Conservation (phyloP, 106 monocot species). For the Posidonia australis region DNA sequence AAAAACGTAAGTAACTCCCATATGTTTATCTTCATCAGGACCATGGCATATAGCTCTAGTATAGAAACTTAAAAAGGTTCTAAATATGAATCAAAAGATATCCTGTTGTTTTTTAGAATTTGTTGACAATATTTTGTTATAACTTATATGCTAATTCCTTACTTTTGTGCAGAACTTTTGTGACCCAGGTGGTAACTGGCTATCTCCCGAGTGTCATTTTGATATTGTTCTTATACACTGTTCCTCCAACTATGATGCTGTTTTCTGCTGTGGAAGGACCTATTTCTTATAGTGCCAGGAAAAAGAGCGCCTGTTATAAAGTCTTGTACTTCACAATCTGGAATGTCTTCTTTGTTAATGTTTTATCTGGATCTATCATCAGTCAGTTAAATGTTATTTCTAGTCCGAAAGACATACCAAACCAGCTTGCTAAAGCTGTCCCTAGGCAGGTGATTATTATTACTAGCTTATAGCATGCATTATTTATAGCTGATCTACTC, state of each 20-base stretch:
- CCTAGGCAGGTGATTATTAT: conserved; percentile 60
- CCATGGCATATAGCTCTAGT: not conserved
- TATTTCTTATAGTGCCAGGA: conserved; percentile 67
- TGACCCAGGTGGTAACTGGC: conserved; percentile 75
- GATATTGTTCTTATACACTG: conserved; percentile 47
- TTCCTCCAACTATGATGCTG: conserved; percentile 85
- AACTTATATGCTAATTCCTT: not conserved
- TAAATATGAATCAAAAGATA: too few species aligned
- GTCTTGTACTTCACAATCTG: conserved; percentile 84
- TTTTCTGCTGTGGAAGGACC: conserved; percentile 81
- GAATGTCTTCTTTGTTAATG: conserved; percentile 97
- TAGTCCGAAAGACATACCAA: conserved; percentile 70
- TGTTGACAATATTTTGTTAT: not conserved
- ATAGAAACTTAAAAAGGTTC: not conserved
- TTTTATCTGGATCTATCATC: conserved; percentile 80
- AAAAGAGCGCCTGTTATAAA: conserved; percentile 82
- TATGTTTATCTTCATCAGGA: not conserved
- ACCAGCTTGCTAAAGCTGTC: conserved; percentile 81
- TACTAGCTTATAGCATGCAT: not conserved
- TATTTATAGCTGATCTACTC: not conserved
- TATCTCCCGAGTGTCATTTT: conserved; percentile 89
- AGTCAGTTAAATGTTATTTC: conserved; percentile 53
- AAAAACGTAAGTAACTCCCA: conserved; percentile 48
- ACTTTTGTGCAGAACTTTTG: conserved; percentile 39
- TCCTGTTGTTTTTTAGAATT: not conserved